Evolutionary conservation across 192 early-diverging fungal genomes (phyloP), one percentile per base, ranked within the genome.

Genomic region (Coemansia umbellata): DNA sequence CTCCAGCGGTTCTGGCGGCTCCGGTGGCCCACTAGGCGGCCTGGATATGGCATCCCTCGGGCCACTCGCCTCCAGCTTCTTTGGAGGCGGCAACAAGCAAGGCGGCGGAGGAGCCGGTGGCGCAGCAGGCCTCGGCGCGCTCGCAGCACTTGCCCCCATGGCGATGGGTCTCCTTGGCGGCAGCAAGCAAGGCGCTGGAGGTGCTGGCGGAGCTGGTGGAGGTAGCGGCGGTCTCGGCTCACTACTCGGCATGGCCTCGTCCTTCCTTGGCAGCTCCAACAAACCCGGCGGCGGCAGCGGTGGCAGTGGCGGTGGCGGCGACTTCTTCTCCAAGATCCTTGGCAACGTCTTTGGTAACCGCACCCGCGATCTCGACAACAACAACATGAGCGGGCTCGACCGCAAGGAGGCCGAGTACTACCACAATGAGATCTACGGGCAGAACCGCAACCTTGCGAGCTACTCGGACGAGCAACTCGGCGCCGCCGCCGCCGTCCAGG

Each of bases 261-360:
- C 60, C 2, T 75, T 75, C 65, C 72, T 75, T 5, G 69, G 69
- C 35, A 47, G 17, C 43, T 45, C 43, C 8, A 26, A 3, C 41
- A 47, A 57, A 13, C 47, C 54, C 32, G 45, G 53, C 3, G 58
- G 54, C 14, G 53, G 60, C 5, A 19, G 37, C 19, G 56, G 50
- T 26, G 22, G 53, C 23, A 43, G 31, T 28, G 37, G 59, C 11
- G 57, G 58, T 28, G 35, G 58, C 24, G 61, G 65, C 15, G 62
- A 53, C 44, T 68, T 75, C 32, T 75, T 75, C 44, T 60, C 65
- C 21, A 58, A 66, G 31, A 68, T 75, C 18, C 61, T 75, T 14
- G 56, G 59, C 51, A 75, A 75, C 53, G 72, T 75, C 9, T 75
- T 75, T 42, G 60, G 60, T 21, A 57, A 53, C 35, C 56, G 72